These are phyloP conservation scores for Saccharomycopsis sp. DNA, from an alignment of 805 yeast genomes.

Conservation along the genomic window DNA sequence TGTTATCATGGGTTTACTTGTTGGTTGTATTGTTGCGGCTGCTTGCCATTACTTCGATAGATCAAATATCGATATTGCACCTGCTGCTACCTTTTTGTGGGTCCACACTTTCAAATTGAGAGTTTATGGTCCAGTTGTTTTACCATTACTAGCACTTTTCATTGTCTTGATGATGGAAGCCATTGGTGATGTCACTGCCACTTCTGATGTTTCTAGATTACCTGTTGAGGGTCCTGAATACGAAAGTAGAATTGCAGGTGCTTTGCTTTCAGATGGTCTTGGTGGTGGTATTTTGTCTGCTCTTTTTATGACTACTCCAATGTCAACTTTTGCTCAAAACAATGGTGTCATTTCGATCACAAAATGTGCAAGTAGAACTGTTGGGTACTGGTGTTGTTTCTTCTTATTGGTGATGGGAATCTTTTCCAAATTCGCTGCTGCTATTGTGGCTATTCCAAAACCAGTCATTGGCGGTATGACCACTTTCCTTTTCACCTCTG, in stretches of 20 bases:
- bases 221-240: conserved; percentile 75
- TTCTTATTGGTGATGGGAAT: conserved; percentile 81
- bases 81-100: conserved; percentile 81
- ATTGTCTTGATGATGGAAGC: conserved; percentile 85
- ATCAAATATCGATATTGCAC: conserved; percentile 54
- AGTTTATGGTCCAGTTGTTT: conserved; percentile 77
- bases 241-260: conserved; percentile 88
- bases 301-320: conserved; percentile 63
- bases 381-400: conserved; percentile 74
- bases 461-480: conserved; percentile 87
- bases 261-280: conserved; percentile 80
- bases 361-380: conserved; percentile 78
- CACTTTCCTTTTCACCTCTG: conserved; percentile 64
- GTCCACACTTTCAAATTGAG: conserved; percentile 69
- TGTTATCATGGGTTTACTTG: conserved; percentile 71
- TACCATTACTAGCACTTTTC: conserved; percentile 79
- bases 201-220: conserved; percentile 81
- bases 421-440: conserved; percentile 80
- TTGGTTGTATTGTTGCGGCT: conserved; percentile 89
- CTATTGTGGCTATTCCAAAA: conserved; percentile 74
- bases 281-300: conserved; percentile 73
- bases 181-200: conserved; percentile 91
- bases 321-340: conserved; percentile 90
- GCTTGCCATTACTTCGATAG: conserved; percentile 74
- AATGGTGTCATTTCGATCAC: conserved; percentile 92